phyloP scores from a whole-genome alignment of 73 alveolate genomes.

The Paramecium pentaurelia region DNA sequence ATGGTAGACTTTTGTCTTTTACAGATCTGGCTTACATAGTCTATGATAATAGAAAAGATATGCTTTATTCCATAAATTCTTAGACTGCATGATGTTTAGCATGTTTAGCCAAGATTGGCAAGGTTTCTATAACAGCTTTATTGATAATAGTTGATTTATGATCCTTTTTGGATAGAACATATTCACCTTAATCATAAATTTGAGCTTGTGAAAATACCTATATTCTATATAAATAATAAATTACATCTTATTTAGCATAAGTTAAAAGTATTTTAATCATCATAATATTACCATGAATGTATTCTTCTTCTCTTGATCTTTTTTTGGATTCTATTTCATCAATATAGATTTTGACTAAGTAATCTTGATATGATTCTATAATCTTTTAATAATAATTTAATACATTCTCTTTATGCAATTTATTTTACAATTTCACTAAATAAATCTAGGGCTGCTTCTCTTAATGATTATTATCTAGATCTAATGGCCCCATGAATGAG shows the following conservation, averaged over 20 bases:
- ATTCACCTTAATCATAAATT: neutral
- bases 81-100: neutral
- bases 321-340: neutral
- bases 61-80: slow-evolving; percentile 22
- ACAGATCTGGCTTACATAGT: neutral
- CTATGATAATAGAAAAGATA: neutral
- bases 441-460: slow-evolving; percentile 60
- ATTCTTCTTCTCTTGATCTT: slow-evolving; percentile 28
- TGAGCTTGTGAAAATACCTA: neutral
- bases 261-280: slow-evolving; percentile 39
- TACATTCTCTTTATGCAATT: slow-evolving; percentile 49
- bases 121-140: slow-evolving; percentile 49
- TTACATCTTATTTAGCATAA: slow-evolving; percentile 47
- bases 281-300: slow-evolving; percentile 49
- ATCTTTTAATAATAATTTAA: neutral
- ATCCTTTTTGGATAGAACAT: slow-evolving; percentile 53
- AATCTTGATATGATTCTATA: slow-evolving; percentile 4
- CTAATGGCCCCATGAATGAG: neutral
- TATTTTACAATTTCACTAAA: slow-evolving; percentile 34
- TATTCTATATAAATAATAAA: neutral
- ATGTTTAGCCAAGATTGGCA: slow-evolving; percentile 52
- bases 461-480: neutral
- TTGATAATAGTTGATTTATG: slow-evolving; percentile 19
- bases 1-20: neutral
- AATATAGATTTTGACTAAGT: neutral